phyloP scores from a whole-genome alignment of 192 early-diverging fungal genomes.

The Spinellus fusiger region DNA sequence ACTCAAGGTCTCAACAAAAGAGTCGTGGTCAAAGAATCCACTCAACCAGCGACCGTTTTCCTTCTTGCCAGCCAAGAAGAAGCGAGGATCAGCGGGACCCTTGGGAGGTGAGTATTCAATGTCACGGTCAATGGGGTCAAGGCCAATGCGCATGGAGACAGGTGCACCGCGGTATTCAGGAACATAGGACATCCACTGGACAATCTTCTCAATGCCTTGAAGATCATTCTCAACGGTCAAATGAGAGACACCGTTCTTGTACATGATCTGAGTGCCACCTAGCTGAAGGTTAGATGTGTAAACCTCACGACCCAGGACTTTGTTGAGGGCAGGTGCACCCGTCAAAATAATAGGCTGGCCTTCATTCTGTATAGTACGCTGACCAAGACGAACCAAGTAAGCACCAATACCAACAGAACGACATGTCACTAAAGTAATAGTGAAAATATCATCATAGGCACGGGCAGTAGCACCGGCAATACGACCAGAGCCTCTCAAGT shows the following conservation, averaged over 20 bases:
- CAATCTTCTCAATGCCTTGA: slow-evolving; percentile 84
- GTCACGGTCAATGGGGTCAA: slow-evolving; percentile 76
- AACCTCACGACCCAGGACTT: slow-evolving; percentile 95
- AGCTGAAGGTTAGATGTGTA: slow-evolving; percentile 98
- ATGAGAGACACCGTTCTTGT: slow-evolving; percentile 97
- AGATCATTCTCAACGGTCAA: slow-evolving; percentile 94
- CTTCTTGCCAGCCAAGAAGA: slow-evolving; percentile 77
- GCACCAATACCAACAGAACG: slow-evolving; percentile 98
- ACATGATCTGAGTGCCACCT: slow-evolving; percentile 99
- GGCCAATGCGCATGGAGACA: slow-evolving; percentile 51
- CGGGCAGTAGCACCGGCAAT: slow-evolving; percentile 96
- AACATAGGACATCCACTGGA: slow-evolving; percentile 92
- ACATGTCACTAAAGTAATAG: slow-evolving; percentile 92
- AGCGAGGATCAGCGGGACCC: slow-evolving; percentile 85
- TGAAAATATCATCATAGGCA: slow-evolving; percentile 98
- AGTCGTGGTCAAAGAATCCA: slow-evolving; percentile 97
- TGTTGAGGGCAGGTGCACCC: slow-evolving; percentile 95
- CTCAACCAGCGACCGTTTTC: slow-evolving; percentile 66
- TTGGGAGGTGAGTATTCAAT: slow-evolving; percentile 81
- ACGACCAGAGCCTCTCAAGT: slow-evolving; percentile 91
- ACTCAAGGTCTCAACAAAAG: slow-evolving; percentile 91
- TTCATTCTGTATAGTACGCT: slow-evolving; percentile 95
- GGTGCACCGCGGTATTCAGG: slow-evolving; percentile 69
- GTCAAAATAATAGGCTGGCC: slow-evolving; percentile 98
- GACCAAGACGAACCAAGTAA: slow-evolving; percentile 96